Percentiles rank a stretch among this genome's conserved stretches.
phyloP scores from a whole-genome alignment of 805 yeast species.

The Hermanozyma aechmeae region DNA sequence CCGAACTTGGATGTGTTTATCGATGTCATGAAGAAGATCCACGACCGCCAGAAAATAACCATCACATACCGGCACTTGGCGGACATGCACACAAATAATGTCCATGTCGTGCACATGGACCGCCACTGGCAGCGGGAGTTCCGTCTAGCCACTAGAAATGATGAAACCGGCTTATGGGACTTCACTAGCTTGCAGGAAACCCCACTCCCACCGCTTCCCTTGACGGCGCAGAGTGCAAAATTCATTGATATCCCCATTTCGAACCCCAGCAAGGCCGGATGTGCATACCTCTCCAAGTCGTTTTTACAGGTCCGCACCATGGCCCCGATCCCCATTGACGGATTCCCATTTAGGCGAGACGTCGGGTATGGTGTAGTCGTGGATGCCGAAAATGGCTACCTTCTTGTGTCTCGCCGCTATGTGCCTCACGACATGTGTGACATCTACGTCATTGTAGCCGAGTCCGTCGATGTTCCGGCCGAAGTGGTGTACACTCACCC shows the following conservation, averaged over 20 bases:
- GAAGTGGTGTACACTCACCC: slow-evolving; percentile 81
- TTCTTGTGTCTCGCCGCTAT: slow-evolving; percentile 64
- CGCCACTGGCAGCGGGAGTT: slow-evolving; percentile 79
- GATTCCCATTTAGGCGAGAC: slow-evolving; percentile 53
- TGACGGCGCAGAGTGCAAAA: slow-evolving; percentile 54
- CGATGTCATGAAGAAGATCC: slow-evolving; percentile 67
- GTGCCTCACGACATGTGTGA: slow-evolving; percentile 83
- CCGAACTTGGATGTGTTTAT: slow-evolving; percentile 69
- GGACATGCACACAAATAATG: slow-evolving; percentile 67
- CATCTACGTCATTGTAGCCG: slow-evolving; percentile 72
- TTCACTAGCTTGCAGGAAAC: slow-evolving; percentile 45
- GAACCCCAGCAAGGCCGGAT: slow-evolving; percentile 28
- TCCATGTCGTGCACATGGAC: slow-evolving; percentile 62
- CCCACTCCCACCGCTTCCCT: slow-evolving; percentile 46
- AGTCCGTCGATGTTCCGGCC: slow-evolving; percentile 73
- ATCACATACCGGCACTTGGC: slow-evolving; percentile 68
- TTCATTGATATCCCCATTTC: slow-evolving; percentile 62
- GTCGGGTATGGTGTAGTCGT: slow-evolving; percentile 71
- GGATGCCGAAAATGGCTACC: slow-evolving; percentile 73
- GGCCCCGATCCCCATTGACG: slow-evolving; percentile 67
- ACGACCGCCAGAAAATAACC: slow-evolving; percentile 66
- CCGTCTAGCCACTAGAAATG: slow-evolving; percentile 56
- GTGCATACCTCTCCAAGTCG: slow-evolving; percentile 52
- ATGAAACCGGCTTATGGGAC: slow-evolving; percentile 49
- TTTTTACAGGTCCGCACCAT: slow-evolving; percentile 63